A percentile compares a stretch with the other conserved stretches of the same genome.
These are phyloP conservation scores for Aspergillus steynii DNA, from an alignment of 495 filamentous ascomycete genomes.

Conservation along the genomic window DNA sequence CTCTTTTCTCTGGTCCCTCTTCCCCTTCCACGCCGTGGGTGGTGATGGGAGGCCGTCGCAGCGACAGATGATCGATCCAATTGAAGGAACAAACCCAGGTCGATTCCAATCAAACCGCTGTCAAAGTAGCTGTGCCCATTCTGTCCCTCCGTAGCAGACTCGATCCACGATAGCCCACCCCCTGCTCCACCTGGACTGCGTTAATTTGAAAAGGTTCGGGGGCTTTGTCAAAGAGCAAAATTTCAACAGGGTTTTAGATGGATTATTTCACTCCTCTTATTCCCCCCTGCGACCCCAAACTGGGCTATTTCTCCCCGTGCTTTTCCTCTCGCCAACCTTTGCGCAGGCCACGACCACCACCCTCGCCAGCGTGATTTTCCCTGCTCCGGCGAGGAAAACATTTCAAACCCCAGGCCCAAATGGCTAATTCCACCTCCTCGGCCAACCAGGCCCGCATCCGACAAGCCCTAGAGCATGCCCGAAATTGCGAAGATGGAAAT, in stretches of 20 bases:
- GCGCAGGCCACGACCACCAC: background rate
- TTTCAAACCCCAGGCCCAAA: slow-evolving; percentile 6
- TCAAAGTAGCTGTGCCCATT: slow-evolving; percentile 13
- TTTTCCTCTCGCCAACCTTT: slow-evolving; percentile 4
- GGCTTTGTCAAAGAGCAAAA: slow-evolving; percentile 17
- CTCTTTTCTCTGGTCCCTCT: background rate
- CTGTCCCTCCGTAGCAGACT: slow-evolving; percentile 22
- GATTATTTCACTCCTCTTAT: slow-evolving; percentile 13
- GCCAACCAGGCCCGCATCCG: slow-evolving; percentile 28
- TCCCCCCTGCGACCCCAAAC: slow-evolving; percentile 1
- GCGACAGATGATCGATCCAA: background rate
- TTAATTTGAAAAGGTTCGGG: slow-evolving; percentile 27
- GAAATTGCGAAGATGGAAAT: slow-evolving; percentile 60
- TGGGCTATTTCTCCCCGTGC: background rate
- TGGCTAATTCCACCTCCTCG: slow-evolving; percentile 28
- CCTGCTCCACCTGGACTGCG: slow-evolving; percentile 23
- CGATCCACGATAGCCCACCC: slow-evolving; percentile 25
- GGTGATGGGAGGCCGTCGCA: background rate
- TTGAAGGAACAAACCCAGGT: background rate
- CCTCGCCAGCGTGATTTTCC: background rate
- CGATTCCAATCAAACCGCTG: slow-evolving; percentile 7
- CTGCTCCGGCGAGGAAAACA: background rate
- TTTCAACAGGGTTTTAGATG: slow-evolving; percentile 16
- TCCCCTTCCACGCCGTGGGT: background rate
- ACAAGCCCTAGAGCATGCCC: slow-evolving; percentile 64